Conservation (phyloP, 306 rosid species). For the Quercus dentata region DNA sequence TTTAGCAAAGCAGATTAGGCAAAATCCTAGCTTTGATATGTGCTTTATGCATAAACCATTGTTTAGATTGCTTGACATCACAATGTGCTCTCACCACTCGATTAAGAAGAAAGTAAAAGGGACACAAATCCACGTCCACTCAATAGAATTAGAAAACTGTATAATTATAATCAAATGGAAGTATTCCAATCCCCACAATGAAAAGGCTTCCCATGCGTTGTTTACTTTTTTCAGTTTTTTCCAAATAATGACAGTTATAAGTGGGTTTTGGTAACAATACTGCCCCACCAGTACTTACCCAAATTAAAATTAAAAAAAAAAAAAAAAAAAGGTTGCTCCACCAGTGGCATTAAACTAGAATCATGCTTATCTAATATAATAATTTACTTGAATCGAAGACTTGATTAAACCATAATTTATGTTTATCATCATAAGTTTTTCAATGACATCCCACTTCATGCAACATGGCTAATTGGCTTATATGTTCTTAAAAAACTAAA, state of each 20-base stretch:
- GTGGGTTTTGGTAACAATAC: background rate
- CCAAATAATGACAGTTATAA: background rate
- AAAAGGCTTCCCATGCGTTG: conserved; percentile 9
- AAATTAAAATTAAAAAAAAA: too few relatives aligned
- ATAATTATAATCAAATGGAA: background rate
- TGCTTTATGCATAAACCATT: background rate
- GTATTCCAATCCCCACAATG: conserved; percentile 26
- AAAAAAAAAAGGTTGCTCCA: background rate
- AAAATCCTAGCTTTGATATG: background rate
- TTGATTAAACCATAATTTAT: background rate
- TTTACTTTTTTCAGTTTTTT: background rate
- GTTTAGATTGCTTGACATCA: background rate
- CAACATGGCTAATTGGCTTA: background rate
- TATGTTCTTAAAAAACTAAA: background rate
- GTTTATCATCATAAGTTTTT: background rate
- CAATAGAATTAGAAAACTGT: background rate
- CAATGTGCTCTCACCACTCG: background rate
- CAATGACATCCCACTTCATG: background rate
- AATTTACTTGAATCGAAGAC: background rate
- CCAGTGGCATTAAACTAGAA: background rate
- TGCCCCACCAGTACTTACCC: too few relatives aligned
- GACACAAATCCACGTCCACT: conserved; percentile 1
- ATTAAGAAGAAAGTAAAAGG: background rate
- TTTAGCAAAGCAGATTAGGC: background rate
- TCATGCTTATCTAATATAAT: background rate